Evolutionary conservation across 2,329 filamentous ascomycete genomes (phyloP), one percentile per base, ranked within the genome.

Genomic region (Fusarium austroafricanum): DNA sequence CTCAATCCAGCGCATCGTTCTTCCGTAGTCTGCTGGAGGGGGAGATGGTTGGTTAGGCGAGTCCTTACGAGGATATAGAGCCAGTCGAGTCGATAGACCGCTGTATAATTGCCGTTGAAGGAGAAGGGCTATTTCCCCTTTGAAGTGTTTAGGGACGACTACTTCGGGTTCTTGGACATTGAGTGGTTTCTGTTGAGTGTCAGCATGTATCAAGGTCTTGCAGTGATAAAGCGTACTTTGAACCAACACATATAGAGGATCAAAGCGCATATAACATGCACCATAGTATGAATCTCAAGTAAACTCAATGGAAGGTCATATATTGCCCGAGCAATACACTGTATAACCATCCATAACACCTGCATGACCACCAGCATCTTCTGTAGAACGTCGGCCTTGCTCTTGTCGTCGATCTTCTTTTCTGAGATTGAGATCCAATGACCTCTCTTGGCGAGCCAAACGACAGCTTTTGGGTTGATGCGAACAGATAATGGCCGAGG

Each of bases 61-160:
- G 15, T n/a, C 17, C 39, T 7, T 20, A 6, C 5, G 51, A 9
- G 51, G 44, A 38, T 56, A 61, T 7, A 61, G 39, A 11, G 31
- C 57, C 17, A 61, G 20, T 10, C 21, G 14, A n/a, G 18, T 8
- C 9, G 37, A n/a, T 14, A 44, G 26, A 1, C 28, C 5, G 14
- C 28, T 35, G 20, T 67, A 64, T 15, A 67, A 65, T 37, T 66
- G 55, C 2, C 45, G 45, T 17, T 68, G 62, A 3, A 67, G 31
- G 3, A 46, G 33, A 10, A 59, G 14, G 1, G 65, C 58, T 18
- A 66, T 66, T 14, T 63, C 46, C 4, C 52, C 59, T 11, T 43
- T 50, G 14, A 67, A 65, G 9, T 6, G 15, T 1, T 18, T 35
- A 4, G 49, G 15, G 20, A 55, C 20, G 10, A 55, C 31, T 5